phyloP scores from a whole-genome alignment of 225 moss, liverwort and hornwort genomes.

The Pseudoscleropodium purum region DNA sequence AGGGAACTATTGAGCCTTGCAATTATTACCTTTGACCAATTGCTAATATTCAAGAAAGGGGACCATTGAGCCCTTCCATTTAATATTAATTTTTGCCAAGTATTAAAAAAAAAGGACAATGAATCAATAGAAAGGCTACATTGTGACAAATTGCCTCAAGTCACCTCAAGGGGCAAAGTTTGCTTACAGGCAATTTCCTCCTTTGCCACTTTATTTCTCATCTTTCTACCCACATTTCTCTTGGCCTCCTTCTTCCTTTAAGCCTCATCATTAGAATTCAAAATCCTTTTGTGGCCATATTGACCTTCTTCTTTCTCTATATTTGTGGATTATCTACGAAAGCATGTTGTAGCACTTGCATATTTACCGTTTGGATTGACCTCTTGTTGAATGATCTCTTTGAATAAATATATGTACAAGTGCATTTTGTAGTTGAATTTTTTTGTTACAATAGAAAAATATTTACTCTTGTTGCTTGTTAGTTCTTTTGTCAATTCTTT shows the following conservation, averaged over 20 bases:
- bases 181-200: no score
- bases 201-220: no score
- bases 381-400: not conserved
- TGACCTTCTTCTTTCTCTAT: not conserved
- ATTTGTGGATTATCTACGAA: fast-evolving
- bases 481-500: fast-evolving
- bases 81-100: no score
- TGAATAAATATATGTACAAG: not conserved
- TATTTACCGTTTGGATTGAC: not conserved
- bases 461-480: not conserved
- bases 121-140: not conserved
- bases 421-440: not conserved
- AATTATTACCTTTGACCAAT: not conserved
- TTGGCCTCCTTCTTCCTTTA: not conserved
- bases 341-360: not conserved
- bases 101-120: no score
- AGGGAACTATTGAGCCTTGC: no score
- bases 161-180: no score
- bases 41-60: no score
- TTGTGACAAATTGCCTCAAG: no score
- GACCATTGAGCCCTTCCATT: no score
- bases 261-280: not conserved
- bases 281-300: not conserved
- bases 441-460: not conserved
- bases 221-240: not conserved